Percentiles rank a stretch among this genome's conserved stretches.
These are phyloP conservation scores for Cicer arietinum DNA, from an alignment of 306 rosid species.

Conservation along the genomic window DNA sequence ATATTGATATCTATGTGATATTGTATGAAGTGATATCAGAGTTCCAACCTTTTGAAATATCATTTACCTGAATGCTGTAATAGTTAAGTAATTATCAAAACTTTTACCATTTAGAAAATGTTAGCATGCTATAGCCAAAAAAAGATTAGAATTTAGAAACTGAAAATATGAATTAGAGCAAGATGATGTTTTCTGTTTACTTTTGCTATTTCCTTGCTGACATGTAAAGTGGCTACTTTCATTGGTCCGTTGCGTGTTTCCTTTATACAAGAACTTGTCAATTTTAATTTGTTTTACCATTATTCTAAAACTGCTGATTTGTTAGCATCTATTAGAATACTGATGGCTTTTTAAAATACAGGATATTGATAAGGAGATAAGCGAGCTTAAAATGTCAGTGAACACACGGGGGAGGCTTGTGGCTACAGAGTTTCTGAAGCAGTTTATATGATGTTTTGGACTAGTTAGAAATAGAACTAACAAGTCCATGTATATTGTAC, in stretches of 20 bases:
- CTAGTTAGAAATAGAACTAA: slow-evolving; percentile 11
- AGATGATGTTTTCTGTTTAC: slow-evolving; percentile 14
- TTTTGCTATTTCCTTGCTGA: slow-evolving; percentile 12
- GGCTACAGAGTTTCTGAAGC: slow-evolving; percentile 96
- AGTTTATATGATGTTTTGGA: slow-evolving; percentile 65
- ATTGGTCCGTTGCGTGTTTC: not conserved
- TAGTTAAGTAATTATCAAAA: slow-evolving; percentile 18
- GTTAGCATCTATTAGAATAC: slow-evolving; percentile 5
- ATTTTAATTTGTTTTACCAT: not conserved
- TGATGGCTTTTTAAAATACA: slow-evolving; percentile 48
- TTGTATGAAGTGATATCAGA: not conserved
- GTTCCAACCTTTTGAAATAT: slow-evolving; percentile 1
- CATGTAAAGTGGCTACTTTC: slow-evolving; percentile 5
- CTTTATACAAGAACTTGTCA: not conserved
- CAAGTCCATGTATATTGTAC: slow-evolving; percentile 47
- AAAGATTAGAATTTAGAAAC: not conserved
- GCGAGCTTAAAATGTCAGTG: slow-evolving; percentile 94
- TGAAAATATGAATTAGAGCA: slow-evolving; percentile 9
- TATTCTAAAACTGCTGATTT: not conserved
- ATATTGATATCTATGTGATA: slow-evolving; percentile 12
- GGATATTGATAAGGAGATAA: slow-evolving; percentile 96
- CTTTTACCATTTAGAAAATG: slow-evolving; percentile 14
- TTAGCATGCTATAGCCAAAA: not conserved
- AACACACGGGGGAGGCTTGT: slow-evolving; percentile 98
- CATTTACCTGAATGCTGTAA: slow-evolving; percentile 24